phyloP scores from a whole-genome alignment of 2,329 filamentous ascomycete genomes.

The Didymella sp. region DNA sequence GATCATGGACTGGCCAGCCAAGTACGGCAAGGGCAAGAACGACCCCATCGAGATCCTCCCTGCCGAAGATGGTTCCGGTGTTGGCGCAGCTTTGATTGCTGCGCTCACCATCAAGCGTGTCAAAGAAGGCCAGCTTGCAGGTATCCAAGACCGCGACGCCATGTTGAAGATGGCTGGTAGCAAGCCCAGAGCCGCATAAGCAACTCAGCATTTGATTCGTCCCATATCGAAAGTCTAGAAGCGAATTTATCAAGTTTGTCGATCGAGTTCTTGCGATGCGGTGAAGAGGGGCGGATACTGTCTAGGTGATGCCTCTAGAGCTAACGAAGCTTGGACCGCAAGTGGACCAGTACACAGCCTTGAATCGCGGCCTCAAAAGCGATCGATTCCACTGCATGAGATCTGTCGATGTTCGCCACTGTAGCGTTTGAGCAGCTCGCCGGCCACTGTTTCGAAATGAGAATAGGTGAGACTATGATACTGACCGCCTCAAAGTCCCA shows the following conservation, averaged over 20 bases:
- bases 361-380: not conserved
- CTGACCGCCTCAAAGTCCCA: not conserved
- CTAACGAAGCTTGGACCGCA: slow-evolving; percentile 1
- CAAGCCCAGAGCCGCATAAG: slow-evolving; percentile 14
- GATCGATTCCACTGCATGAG: not conserved
- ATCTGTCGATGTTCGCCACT: slow-evolving; percentile 5
- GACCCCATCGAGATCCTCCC: slow-evolving; percentile 85
- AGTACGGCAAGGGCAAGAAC: slow-evolving; percentile 68
- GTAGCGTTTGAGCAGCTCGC: not conserved
- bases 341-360: not conserved
- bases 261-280: not conserved
- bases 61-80: slow-evolving; percentile 94
- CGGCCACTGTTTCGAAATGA: not conserved
- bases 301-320: not conserved
- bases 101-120: slow-evolving; percentile 69
- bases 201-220: not conserved
- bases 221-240: slow-evolving; percentile 6
- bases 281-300: not conserved
- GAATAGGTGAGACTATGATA: not conserved
- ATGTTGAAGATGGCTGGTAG: slow-evolving; percentile 49
- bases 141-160: slow-evolving; percentile 61
- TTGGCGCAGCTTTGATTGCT: slow-evolving; percentile 95
- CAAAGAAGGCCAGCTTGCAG: slow-evolving; percentile 64
- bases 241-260: slow-evolving; percentile 2
- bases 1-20: slow-evolving; percentile 91